Percentiles rank a stretch among this genome's conserved stretches.
Evolutionary conservation across 2,329 filamentous ascomycete genomes (phyloP).

Genomic region (Fusarium nelsonii): DNA sequence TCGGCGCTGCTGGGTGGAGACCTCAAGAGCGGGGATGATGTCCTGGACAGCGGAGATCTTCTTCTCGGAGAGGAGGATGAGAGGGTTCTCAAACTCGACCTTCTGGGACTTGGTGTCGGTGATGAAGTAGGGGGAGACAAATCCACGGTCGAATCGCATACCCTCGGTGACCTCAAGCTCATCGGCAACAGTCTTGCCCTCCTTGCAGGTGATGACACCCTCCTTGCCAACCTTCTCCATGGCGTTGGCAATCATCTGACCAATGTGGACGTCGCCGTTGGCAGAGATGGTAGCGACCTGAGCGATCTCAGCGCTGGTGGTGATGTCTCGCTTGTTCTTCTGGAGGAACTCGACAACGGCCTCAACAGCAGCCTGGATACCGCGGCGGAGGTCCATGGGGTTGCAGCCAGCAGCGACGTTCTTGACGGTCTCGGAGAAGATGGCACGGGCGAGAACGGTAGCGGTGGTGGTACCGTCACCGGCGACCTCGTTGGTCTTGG

Average conservation of each 20-base stretch:
- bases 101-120: constrained; percentile 99
- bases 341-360: constrained; percentile 94
- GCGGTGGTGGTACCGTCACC: constrained; percentile 99
- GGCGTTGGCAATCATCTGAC: constrained; percentile 93
- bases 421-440: constrained; percentile 99
- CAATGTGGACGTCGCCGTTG: constrained; percentile 96
- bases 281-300: constrained; percentile 98
- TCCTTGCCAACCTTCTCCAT: constrained; percentile 99
- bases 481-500: constrained; percentile 98
- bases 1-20: constrained; percentile 93
- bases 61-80: constrained; percentile 99
- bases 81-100: constrained; percentile 99
- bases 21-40: constrained; percentile 97
- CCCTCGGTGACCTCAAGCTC: constrained; percentile 99
- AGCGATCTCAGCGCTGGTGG: constrained; percentile 94
- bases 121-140: constrained; percentile 99
- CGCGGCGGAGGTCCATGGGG: constrained; percentile 97
- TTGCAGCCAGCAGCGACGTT: constrained; percentile 99
- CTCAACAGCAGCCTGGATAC: constrained; percentile 96
- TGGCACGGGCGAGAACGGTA: constrained; percentile 94
- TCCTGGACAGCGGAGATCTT: constrained; percentile 99
- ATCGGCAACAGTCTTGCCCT: constrained; percentile 97
- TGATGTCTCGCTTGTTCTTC: constrained; percentile 97
- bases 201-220: constrained; percentile 99
- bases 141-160: constrained; percentile 99